Evolutionary conservation across 148 eudicot genomes (phyloP).

Genomic region (Rhododendron henanense): DNA sequence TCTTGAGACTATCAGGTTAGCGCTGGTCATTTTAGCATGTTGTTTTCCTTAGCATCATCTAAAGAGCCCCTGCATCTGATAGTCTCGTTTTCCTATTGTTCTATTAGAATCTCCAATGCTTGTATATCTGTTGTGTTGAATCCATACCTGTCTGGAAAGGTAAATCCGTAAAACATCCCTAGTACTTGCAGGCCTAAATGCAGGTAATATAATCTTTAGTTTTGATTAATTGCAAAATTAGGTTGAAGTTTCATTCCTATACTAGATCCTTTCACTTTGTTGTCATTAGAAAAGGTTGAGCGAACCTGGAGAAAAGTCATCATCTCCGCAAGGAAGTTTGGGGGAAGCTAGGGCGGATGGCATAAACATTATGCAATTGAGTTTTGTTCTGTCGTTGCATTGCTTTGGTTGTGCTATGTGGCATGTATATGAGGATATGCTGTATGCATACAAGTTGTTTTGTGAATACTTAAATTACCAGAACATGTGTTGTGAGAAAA

Average conservation of each 20-base stretch:
- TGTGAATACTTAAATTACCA: background rate
- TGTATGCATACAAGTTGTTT: background rate
- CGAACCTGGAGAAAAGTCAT: background rate
- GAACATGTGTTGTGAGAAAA: background rate
- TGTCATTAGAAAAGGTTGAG: background rate
- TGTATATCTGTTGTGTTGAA: background rate
- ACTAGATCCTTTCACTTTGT: background rate
- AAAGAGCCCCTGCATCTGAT: background rate
- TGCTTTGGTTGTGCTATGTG: background rate
- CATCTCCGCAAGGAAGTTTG: background rate
- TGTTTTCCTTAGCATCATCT: background rate
- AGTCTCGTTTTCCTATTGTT: background rate
- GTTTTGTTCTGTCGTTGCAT: background rate
- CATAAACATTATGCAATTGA: background rate
- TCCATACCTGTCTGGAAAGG: background rate
- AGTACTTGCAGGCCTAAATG: background rate
- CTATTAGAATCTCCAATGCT: background rate
- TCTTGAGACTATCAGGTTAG: conserved; percentile 92
- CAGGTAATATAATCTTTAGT: background rate
- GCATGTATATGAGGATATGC: background rate
- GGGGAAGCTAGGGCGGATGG: background rate
- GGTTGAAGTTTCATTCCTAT: background rate
- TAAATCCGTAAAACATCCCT: background rate
- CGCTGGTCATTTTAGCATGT: background rate
- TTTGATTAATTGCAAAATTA: background rate